Evolutionary conservation across 768 basidiomycete species (phyloP).

Genomic region (Austroboletus eburneus): DNA sequence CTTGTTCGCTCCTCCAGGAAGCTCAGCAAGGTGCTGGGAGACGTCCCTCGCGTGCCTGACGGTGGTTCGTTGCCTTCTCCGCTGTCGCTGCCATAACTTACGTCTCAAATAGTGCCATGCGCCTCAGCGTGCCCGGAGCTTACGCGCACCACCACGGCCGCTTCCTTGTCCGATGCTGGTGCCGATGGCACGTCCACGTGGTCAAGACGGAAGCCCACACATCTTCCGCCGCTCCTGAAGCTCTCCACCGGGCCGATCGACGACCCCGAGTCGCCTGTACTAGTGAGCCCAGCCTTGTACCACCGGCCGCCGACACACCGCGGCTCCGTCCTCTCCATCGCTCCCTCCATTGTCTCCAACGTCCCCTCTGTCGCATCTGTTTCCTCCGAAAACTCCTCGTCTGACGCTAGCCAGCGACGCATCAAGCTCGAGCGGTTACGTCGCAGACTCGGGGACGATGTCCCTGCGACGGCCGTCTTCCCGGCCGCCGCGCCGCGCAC

Average conservation of each 20-base stretch:
- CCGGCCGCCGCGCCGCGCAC: constrained; percentile 27
- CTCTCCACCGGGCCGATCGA: constrained; percentile 4
- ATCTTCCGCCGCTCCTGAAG: constrained; percentile 25
- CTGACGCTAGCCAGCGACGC: constrained; percentile 38
- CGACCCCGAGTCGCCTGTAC: constrained; percentile 2
- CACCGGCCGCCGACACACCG: constrained; percentile 10
- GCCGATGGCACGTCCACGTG: constrained; percentile 19
- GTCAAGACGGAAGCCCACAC: constrained; percentile 26
- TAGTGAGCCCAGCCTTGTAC: neutral
- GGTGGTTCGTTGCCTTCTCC: constrained; percentile 1
- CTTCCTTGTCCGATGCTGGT: neutral
- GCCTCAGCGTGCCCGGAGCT: constrained; percentile 5
- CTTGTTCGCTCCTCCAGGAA: constrained; percentile 57
- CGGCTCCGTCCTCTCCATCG: constrained; percentile 20
- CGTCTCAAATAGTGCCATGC: no score
- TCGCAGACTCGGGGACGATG: constrained; percentile 57
- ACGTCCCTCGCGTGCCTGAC: constrained; percentile 56
- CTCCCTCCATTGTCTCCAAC: constrained; percentile 17
- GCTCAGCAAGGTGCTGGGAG: constrained; percentile 54
- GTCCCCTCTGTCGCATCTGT: constrained; percentile 11
- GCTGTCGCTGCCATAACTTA: neutral
- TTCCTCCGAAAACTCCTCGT: constrained; percentile 31
- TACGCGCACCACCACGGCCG: neutral
- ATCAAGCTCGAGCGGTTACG: constrained; percentile 63
- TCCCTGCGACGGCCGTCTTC: constrained; percentile 61